These are phyloP conservation scores for Xylaria scruposa DNA, from an alignment of 495 filamentous ascomycete genomes.

Conservation along the genomic window DNA sequence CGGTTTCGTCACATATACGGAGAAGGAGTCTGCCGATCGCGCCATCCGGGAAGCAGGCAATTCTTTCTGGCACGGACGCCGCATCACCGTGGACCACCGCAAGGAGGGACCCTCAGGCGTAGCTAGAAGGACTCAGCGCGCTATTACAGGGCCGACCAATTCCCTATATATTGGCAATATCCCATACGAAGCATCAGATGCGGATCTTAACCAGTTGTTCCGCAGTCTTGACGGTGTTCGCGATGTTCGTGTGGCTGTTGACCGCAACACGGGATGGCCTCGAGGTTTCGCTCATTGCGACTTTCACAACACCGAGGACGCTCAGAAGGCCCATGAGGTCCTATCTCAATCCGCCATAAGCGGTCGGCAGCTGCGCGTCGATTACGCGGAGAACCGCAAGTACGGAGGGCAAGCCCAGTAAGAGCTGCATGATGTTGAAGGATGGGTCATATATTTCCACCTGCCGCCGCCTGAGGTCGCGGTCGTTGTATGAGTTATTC, in stretches of 20 bases:
- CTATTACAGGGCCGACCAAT: slow-evolving; percentile 52
- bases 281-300: slow-evolving; percentile 92
- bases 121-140: too few relatives aligned
- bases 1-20: slow-evolving; percentile 75
- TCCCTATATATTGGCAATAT: slow-evolving; percentile 91
- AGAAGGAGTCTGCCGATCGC: slow-evolving; percentile 57
- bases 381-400: slow-evolving; percentile 54
- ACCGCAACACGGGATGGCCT: slow-evolving; percentile 84
- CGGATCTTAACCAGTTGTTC: slow-evolving; percentile 85
- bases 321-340: slow-evolving; percentile 61
- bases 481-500: slow-evolving; percentile 14
- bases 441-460: background rate
- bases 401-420: background rate
- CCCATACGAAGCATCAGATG: slow-evolving; percentile 86
- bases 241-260: slow-evolving; percentile 89
- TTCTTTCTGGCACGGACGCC: slow-evolving; percentile 80
- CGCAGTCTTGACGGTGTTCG: slow-evolving; percentile 69
- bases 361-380: slow-evolving; percentile 70
- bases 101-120: background rate
- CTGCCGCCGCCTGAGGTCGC: background rate
- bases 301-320: slow-evolving; percentile 71
- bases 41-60: slow-evolving; percentile 72
- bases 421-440: background rate
- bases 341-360: slow-evolving; percentile 64
- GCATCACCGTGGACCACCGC: slow-evolving; percentile 65